These are phyloP conservation scores for Kingdonia uniflora DNA, from an alignment of 164 flowering plant genomes.

Conservation along the genomic window DNA sequence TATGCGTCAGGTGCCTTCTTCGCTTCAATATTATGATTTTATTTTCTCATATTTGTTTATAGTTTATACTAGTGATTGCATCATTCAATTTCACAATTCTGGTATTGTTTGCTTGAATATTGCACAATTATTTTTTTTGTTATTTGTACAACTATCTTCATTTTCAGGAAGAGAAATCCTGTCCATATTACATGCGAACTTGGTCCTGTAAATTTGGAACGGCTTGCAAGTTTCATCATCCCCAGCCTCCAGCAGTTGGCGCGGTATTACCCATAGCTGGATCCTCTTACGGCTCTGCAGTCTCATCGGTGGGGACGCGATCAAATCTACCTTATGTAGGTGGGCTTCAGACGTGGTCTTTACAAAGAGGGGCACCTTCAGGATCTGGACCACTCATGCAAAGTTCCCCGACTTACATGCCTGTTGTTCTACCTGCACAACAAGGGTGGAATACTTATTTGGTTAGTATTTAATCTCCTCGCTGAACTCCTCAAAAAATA, in stretches of 20 bases:
- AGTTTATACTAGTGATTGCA: too few species aligned
- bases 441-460: conserved; percentile 58
- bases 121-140: too few species aligned
- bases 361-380: conserved; percentile 40
- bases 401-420: conserved; percentile 37
- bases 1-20: conserved; percentile 44
- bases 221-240: conserved; percentile 84
- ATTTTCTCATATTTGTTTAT: too few species aligned
- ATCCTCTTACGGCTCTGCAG: conserved; percentile 25
- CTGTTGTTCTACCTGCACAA: conserved; percentile 28
- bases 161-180: conserved; percentile 55
- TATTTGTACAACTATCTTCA: background rate
- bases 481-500: too few species aligned
- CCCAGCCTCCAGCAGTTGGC: conserved; percentile 35
- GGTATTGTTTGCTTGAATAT: too few species aligned
- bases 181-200: conserved; percentile 57
- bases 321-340: conserved; percentile 35
- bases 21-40: background rate
- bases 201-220: conserved; percentile 67
- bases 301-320: conserved; percentile 26
- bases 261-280: conserved; percentile 24
- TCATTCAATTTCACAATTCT: too few species aligned
- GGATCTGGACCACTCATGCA: conserved; percentile 31
- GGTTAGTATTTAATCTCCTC: conserved; percentile 27
- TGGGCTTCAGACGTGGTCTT: conserved; percentile 41